Conservation (phyloP, 2,329 filamentous ascomycete species). For the Botryosphaeria dothidea region DNA sequence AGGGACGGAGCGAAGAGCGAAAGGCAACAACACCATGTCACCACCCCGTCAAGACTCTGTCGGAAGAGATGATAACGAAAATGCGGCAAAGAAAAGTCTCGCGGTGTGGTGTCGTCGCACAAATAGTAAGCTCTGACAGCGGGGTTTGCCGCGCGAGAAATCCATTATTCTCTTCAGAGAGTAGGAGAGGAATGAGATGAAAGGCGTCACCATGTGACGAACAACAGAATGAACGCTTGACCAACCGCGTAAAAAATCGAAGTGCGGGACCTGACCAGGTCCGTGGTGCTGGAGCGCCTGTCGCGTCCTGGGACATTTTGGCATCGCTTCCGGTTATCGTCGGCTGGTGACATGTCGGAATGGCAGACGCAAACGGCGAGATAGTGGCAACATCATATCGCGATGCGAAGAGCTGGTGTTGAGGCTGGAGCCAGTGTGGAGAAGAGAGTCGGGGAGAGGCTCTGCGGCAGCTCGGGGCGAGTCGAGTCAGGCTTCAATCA, state of each 20-base stretch:
- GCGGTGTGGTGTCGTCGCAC: neutral
- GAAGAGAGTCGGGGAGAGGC: neutral
- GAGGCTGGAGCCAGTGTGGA: neutral
- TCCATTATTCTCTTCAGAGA: neutral
- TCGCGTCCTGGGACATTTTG: neutral
- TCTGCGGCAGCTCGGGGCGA: slow-evolving; percentile 14
- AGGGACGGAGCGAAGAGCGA: neutral
- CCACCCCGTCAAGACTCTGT: neutral
- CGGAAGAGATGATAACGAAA: neutral
- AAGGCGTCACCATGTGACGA: neutral
- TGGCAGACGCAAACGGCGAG: neutral
- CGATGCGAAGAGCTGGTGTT: neutral
- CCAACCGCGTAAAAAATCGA: neutral
- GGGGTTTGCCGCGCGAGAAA: neutral
- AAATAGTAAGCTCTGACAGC: neutral
- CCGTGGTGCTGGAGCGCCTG: neutral
- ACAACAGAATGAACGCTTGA: neutral
- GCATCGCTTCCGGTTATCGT: neutral
- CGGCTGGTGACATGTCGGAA: neutral
- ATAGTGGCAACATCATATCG: neutral
- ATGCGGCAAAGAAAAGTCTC: neutral
- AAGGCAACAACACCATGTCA: neutral
- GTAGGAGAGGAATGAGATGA: neutral
- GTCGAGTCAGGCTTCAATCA: slow-evolving; percentile 1
- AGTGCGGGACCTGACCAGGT: neutral